These are phyloP conservation scores for Limonium bicolor DNA, from an alignment of 148 eudicot species.

Conservation along the genomic window DNA sequence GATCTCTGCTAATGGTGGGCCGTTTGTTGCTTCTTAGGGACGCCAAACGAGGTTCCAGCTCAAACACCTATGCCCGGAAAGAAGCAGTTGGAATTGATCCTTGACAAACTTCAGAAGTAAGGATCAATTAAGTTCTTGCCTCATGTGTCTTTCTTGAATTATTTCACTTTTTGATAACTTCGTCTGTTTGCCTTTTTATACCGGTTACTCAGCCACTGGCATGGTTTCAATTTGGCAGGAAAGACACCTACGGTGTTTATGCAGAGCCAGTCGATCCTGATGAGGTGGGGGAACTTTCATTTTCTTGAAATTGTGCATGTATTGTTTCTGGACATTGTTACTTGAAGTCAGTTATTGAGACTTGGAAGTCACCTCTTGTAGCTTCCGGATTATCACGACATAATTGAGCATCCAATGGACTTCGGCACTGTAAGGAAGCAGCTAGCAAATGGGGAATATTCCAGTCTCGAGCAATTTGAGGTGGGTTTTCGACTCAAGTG, in stretches of 20 bases:
- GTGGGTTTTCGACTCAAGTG: conserved; percentile 29
- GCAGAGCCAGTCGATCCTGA: conserved; percentile 98
- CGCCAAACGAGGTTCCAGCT: conserved; percentile 6
- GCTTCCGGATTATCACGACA: conserved; percentile 95
- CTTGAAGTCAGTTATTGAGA: background rate
- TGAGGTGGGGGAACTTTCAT: conserved; percentile 32
- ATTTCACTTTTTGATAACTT: background rate
- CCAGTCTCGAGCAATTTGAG: conserved; percentile 72
- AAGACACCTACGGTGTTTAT: conserved; percentile 85
- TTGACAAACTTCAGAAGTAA: conserved; percentile 92
- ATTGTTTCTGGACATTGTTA: background rate
- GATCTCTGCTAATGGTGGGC: background rate
- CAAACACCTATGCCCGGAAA: conserved; percentile 53
- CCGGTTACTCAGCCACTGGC: conserved; percentile 2
- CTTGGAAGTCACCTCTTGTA: conserved; percentile 23
- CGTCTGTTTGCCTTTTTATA: background rate
- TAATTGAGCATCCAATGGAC: conserved; percentile 89
- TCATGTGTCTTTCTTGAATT: no score
- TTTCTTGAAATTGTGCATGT: background rate
- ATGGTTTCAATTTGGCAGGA: conserved; percentile 56
- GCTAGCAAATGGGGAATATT: conserved; percentile 54
- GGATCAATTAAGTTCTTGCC: conserved; percentile 13
- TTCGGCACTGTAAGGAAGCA: conserved; percentile 82
- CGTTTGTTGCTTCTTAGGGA: background rate
- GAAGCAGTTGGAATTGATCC: conserved; percentile 62